phyloP scores from a whole-genome alignment of 257 asterid genomes.

The Solanum bukasovii region DNA sequence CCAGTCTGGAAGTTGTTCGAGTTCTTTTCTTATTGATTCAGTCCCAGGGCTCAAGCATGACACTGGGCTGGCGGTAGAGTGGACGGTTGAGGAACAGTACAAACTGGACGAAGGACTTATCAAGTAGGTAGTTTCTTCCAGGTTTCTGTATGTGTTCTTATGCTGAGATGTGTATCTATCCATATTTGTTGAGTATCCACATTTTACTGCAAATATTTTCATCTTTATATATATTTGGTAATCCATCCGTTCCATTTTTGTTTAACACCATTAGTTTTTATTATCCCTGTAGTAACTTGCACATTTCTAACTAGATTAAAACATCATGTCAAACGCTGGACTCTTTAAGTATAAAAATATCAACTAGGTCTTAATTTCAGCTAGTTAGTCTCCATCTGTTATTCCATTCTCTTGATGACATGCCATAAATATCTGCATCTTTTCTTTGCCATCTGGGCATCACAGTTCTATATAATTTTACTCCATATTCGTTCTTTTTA shows the following conservation, averaged over 20 bases:
- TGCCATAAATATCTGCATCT: neutral
- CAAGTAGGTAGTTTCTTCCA: constrained; percentile 67
- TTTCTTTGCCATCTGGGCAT: neutral
- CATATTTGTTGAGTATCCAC: neutral
- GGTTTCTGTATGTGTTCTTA: neutral
- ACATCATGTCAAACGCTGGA: neutral
- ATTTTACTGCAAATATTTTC: neutral
- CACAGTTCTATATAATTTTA: neutral
- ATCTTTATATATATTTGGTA: neutral
- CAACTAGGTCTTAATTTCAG: neutral
- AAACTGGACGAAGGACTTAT: constrained; percentile 74
- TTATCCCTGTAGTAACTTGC: neutral
- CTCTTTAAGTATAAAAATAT: neutral
- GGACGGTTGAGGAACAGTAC: constrained; percentile 78
- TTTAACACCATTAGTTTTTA: neutral
- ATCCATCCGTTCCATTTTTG: neutral
- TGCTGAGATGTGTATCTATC: neutral
- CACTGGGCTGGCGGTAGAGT: constrained; percentile 65
- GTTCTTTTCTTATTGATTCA: constrained; percentile 46
- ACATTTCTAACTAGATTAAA: neutral
- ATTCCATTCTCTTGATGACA: neutral
- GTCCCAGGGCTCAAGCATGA: constrained; percentile 76
- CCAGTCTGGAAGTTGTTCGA: constrained; percentile 26
- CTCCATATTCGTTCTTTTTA: neutral
- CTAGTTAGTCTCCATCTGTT: neutral